Base-by-base conservation (phyloP, 805 yeast species). In the Lachancea quebecensis region DNA sequence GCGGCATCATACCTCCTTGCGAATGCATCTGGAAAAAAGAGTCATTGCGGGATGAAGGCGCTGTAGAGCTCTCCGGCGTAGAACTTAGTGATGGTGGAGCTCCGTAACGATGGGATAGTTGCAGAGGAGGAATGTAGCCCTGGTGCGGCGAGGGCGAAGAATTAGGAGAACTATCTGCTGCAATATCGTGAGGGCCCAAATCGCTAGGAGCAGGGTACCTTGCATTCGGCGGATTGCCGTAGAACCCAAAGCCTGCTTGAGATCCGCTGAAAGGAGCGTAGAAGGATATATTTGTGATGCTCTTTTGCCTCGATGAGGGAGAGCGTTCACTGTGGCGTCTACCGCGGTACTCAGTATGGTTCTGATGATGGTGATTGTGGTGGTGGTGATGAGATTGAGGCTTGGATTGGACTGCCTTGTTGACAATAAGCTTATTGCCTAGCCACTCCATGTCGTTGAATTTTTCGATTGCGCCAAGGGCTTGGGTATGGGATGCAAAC, bases 401-500 rank as follows among this genome's bases (percentile, higher is more conserved):
- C 32, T 40, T 32, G 21, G 49, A 65, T 59, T 60, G 68, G 41
- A 60, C 65, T 47, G 58, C 76, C 58, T 64, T 74, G 71, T 61
- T 64, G 7, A 61, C 65, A 12, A 57, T 40, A 17, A 62, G 48
- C 31, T 49, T 52, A 30, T 56, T 40, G 27, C 55, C 52, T 47
- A 50, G 48, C 71, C 74, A 48, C 49, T 65, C 70, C 30, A 62
- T 60, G 27, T 72, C 71, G 53, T 75, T 70, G 47, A 83, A 68
- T 37, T 65, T 69, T 39, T 71, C 71, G 28, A 81, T 69, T 6
- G 79, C 74, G 16, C 55, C 61, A 34, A 77, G 53, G 1, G 81
- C 77, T 49, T 73, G 74, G 15, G 68, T 70, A 55, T 76, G 80
- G 34, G 57, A 64, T 15, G 60, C 58, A 51, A 76, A 78, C 43